These are phyloP conservation scores for Aspergillus oerlinghausenensis DNA, from an alignment of 2,329 filamentous ascomycete genomes.

Conservation along the genomic window DNA sequence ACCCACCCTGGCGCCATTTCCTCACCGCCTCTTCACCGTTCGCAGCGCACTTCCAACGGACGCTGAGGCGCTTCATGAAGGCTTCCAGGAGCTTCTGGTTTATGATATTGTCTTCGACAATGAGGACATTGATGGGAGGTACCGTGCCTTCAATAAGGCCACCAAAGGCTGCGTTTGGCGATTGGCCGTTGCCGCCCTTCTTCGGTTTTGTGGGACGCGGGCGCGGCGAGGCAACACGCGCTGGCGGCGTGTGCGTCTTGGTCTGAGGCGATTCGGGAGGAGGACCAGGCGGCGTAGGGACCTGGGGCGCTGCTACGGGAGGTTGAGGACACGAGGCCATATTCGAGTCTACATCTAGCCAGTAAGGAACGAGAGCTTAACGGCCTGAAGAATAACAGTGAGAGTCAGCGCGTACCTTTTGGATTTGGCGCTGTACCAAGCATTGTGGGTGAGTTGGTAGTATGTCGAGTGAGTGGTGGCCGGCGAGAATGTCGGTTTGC, in stretches of 20 bases:
- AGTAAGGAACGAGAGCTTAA: not conserved
- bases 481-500: constrained; percentile 54
- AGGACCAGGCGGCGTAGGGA: constrained; percentile 31
- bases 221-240: constrained; percentile 47
- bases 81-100: constrained; percentile 90
- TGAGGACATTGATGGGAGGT: constrained; percentile 93
- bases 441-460: constrained; percentile 77
- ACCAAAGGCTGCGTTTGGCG: constrained; percentile 43
- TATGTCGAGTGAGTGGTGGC: constrained; percentile 59
- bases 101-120: constrained; percentile 98
- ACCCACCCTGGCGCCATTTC: constrained; percentile 89
- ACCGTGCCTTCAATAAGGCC: constrained; percentile 75
- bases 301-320: constrained; percentile 23
- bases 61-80: constrained; percentile 92
- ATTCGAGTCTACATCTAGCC: constrained; percentile 21
- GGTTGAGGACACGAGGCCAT: constrained; percentile 19
- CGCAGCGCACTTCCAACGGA: constrained; percentile 95
- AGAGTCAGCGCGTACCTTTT: constrained; percentile 34
- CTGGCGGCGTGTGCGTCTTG: constrained; percentile 32
- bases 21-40: constrained; percentile 89
- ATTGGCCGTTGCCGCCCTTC: constrained; percentile 26
- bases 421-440: constrained; percentile 47
- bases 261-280: constrained; percentile 35
- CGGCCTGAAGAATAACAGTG: constrained; percentile 13
- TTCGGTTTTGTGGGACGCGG: constrained; percentile 31